A percentile compares a stretch with the other conserved stretches of the same genome.
These are phyloP conservation scores for Coleophoma cylindrospora DNA, from an alignment of 2,329 filamentous ascomycete genomes.

Conservation along the genomic window DNA sequence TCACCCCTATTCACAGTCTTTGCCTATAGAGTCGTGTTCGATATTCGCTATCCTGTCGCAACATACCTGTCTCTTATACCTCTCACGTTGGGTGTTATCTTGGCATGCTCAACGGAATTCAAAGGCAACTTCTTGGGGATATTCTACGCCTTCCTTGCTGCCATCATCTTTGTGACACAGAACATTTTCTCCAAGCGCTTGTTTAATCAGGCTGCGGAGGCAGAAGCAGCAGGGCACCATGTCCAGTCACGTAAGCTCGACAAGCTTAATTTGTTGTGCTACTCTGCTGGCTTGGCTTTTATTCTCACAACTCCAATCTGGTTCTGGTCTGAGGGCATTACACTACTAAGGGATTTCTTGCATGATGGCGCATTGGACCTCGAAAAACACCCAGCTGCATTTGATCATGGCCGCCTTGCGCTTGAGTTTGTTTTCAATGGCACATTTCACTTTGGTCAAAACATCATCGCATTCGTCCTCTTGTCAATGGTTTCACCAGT, in stretches of 20 bases:
- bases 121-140: conserved; percentile 88
- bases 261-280: conserved; percentile 94
- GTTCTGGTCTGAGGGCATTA: conserved; percentile 85
- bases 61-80: conserved; percentile 91
- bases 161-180: conserved; percentile 92
- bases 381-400: conserved; percentile 54
- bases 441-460: conserved; percentile 92
- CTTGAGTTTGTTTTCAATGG: conserved; percentile 98
- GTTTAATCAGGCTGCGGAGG: conserved; percentile 88
- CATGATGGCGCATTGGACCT: conserved; percentile 72
- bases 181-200: conserved; percentile 98
- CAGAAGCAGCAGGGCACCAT: conserved; percentile 67
- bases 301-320: conserved; percentile 84
- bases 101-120: conserved; percentile 91
- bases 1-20: conserved; percentile 93
- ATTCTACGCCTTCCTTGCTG: conserved; percentile 80
- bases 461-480: conserved; percentile 89
- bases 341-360: conserved; percentile 71
- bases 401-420: conserved; percentile 67
- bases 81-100: conserved; percentile 87
- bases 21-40: conserved; percentile 84
- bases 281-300: conserved; percentile 93
- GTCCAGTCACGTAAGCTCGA: conserved; percentile 74
- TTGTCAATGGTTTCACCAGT: conserved; percentile 93
- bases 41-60: conserved; percentile 79